These are phyloP conservation scores for Amborella trichopoda DNA, from an alignment of 164 flowering plant genomes.

Conservation along the genomic window DNA sequence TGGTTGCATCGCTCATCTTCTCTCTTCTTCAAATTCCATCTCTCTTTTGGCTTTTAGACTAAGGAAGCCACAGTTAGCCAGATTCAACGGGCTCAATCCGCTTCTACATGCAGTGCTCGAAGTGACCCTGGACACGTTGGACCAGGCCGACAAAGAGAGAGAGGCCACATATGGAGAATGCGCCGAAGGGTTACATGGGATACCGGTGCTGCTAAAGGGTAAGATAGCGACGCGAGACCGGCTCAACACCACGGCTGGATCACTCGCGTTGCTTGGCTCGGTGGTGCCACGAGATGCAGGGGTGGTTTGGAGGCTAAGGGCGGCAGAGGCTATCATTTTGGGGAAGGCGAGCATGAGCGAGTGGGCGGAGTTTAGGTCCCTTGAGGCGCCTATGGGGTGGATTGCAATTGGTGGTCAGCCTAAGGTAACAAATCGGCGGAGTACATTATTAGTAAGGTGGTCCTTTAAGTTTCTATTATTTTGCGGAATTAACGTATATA, in stretches of 20 bases:
- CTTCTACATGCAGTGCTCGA: slow-evolving; percentile 25
- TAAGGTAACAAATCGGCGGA: no score
- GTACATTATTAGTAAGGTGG: no score
- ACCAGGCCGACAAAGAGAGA: slow-evolving; percentile 20
- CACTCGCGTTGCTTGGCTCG: slow-evolving; percentile 24
- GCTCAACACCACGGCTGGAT: slow-evolving; percentile 31
- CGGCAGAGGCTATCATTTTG: slow-evolving; percentile 24
- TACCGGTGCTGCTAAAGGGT: slow-evolving; percentile 30
- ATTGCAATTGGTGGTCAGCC: slow-evolving; percentile 22
- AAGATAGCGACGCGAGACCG: slow-evolving; percentile 23
- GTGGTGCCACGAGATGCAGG: slow-evolving; percentile 21
- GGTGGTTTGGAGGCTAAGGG: slow-evolving; percentile 20
- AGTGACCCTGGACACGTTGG: slow-evolving; percentile 29
- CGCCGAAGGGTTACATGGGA: slow-evolving; percentile 31
- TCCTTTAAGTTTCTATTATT: no score
- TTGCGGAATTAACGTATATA: no score
- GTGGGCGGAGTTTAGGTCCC: slow-evolving; percentile 21
- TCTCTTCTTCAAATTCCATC: no score
- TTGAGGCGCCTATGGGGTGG: slow-evolving; percentile 21
- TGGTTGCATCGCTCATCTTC: no score
- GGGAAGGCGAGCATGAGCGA: slow-evolving; percentile 33
- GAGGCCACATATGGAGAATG: neutral
- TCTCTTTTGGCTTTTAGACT: no score
- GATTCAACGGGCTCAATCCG: slow-evolving; percentile 28
- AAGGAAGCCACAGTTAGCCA: slow-evolving; percentile 39